A percentile compares a stretch with the other conserved stretches of the same genome.
phyloP scores from a whole-genome alignment of 2,329 filamentous ascomycete species.

The Seiridium cupressi region DNA sequence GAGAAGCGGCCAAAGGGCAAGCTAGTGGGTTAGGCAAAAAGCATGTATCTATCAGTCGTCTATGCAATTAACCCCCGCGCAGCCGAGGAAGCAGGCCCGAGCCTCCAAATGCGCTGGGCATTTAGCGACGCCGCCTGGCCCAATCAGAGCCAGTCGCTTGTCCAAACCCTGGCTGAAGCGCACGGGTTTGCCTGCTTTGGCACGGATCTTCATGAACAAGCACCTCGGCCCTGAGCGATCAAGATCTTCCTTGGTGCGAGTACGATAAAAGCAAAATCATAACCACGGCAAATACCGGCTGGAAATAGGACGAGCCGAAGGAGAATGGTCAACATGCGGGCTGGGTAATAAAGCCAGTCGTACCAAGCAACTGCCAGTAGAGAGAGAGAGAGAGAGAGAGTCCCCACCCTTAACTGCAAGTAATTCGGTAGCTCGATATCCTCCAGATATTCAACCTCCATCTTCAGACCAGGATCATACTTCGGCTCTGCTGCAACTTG shows the following conservation, averaged over 20 bases:
- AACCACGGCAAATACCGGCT: too few species aligned
- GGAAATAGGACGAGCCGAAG: too few species aligned
- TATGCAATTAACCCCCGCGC: background rate
- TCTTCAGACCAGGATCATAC: too few species aligned
- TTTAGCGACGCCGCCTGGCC: background rate
- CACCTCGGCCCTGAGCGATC: too few species aligned
- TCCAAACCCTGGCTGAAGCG: background rate
- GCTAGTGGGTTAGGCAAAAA: background rate
- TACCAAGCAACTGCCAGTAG: background rate
- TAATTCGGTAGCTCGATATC: background rate
- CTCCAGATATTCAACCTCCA: background rate
- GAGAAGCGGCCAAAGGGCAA: background rate
- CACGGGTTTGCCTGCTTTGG: background rate
- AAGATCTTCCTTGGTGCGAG: too few species aligned
- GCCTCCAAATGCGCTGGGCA: background rate
- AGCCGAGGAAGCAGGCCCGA: background rate
- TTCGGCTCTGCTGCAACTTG: background rate
- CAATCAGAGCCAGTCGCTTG: background rate
- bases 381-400: background rate
- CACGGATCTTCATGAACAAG: background rate
- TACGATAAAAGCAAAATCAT: too few species aligned
- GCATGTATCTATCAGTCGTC: background rate
- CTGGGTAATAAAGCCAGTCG: too few species aligned
- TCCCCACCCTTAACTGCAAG: background rate
- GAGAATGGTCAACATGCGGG: too few species aligned